Percentiles rank a stretch among this genome's conserved stretches.
These are phyloP conservation scores for Fusarium sp. DNA, from an alignment of 2,329 filamentous ascomycete species.

Conservation along the genomic window DNA sequence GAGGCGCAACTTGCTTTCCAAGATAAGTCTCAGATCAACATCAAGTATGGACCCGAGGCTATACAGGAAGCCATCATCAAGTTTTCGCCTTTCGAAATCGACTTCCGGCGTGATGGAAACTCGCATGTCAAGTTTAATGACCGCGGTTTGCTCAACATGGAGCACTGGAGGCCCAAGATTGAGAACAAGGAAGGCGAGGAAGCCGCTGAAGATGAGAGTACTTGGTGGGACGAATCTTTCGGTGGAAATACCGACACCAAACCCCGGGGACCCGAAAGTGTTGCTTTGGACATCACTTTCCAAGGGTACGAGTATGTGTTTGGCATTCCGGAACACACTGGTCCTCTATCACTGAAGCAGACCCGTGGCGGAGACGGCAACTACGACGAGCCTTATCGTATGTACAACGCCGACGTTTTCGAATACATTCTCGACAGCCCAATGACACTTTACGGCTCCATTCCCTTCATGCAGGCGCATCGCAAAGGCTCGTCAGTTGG, in stretches of 20 bases:
- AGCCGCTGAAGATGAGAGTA: slow-evolving; percentile 78
- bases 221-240: slow-evolving; percentile 98
- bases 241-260: slow-evolving; percentile 96
- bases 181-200: slow-evolving; percentile 71
- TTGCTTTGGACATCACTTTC: slow-evolving; percentile 92
- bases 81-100: slow-evolving; percentile 83
- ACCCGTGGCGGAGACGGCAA: slow-evolving; percentile 89
- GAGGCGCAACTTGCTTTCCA: slow-evolving; percentile 75
- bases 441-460: slow-evolving; percentile 98
- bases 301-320: slow-evolving; percentile 92
- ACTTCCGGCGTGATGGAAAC: slow-evolving; percentile 85
- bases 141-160: slow-evolving; percentile 88
- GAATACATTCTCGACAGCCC: slow-evolving; percentile 97
- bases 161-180: slow-evolving; percentile 93
- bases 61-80: slow-evolving; percentile 85
- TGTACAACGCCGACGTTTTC: slow-evolving; percentile 98
- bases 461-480: slow-evolving; percentile 98
- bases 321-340: slow-evolving; percentile 93
- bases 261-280: slow-evolving; percentile 91
- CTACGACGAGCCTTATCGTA: slow-evolving; percentile 87
- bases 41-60: slow-evolving; percentile 81
- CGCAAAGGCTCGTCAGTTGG: slow-evolving; percentile 93
- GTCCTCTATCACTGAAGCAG: slow-evolving; percentile 86
- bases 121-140: slow-evolving; percentile 91
- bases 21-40: slow-evolving; percentile 73